phyloP scores from a whole-genome alignment of 202 grass and related monocot genomes.

The Brachypodium distachyon region DNA sequence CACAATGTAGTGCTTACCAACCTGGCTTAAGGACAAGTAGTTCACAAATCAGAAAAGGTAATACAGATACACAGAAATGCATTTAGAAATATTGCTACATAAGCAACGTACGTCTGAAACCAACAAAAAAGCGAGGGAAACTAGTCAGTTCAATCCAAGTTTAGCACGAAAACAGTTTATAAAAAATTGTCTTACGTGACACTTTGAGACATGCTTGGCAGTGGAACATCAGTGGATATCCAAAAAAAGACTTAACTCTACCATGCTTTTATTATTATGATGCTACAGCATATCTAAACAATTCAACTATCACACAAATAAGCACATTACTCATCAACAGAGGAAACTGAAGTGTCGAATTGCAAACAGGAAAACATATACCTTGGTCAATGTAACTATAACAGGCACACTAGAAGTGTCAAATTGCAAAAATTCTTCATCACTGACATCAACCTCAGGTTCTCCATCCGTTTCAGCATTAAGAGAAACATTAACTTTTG shows the following conservation, averaged over 20 bases:
- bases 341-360: not conserved
- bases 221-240: not conserved
- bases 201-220: not conserved
- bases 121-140: not conserved
- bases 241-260: not conserved
- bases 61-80: not conserved
- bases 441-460: conserved; percentile 76
- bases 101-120: not conserved
- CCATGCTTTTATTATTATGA: not conserved
- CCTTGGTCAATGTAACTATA: conserved; percentile 87
- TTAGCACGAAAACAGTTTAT: not conserved
- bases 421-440: conserved; percentile 89
- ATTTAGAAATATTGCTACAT: not conserved
- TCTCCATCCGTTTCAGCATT: conserved; percentile 53
- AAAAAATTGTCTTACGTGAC: not conserved
- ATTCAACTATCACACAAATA: not conserved
- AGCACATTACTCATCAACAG: not conserved
- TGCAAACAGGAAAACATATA: conserved; percentile 20
- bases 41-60: not conserved
- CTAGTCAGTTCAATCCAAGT: not conserved
- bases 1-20: conserved; percentile 68
- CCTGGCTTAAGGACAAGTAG: conserved; percentile 24
- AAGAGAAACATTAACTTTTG: conserved; percentile 73
- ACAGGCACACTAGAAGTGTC: conserved; percentile 86
- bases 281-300: not conserved